Base-by-base conservation (phyloP, 2,329 filamentous ascomycete species). In the Ascosphaera acerosa region DNA sequence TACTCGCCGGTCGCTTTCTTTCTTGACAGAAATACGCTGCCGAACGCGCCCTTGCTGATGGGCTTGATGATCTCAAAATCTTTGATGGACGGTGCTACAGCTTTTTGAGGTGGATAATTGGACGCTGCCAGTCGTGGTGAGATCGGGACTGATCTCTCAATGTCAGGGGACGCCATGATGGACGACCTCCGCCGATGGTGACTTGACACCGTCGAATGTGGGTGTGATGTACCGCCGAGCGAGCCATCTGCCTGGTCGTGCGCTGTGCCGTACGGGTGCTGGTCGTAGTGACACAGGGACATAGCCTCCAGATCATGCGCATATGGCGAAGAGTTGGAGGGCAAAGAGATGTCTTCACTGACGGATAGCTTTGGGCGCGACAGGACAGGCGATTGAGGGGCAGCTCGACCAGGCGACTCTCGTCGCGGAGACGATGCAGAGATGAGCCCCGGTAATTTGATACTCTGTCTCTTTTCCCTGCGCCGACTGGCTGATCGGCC, bases 1-100 rank as follows among this genome's bases (percentile, higher is more conserved):
- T 97, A 97, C 45, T 97, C 87, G 29, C 82, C 84, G 0, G 89
- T 97, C 0, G 80, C 87, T 52, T 92, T 94, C 62, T 97, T 97
- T 57, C 94, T 97, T 1, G 87, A 84, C 18, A 97, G 57, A 46
- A 97, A 97, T 5, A 97, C 87, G 48, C 87, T 94, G 4, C 87
- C 87, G 50, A 97, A 97, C 3, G 87, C 87, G 31, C 87, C 87
- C 53, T 92, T 94, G 54, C 87, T 97, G 52, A 97, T 97, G 4
- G 87, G 87, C 47, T 97, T 97, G 56, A 97, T 91, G 41, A 97
- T 91, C 49, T 97, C 87, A 42, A 97, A 97, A 46, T 97, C 87
- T 44, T 94, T 94, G 55, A 97, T 97, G 0, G 89, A 97, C 5
- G 84, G 81, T 3, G 87, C 78, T 1, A 84, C 74, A 18, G 84